These are phyloP conservation scores for Lipomyces japonicus DNA, from an alignment of 805 yeast genomes.

Conservation along the genomic window DNA sequence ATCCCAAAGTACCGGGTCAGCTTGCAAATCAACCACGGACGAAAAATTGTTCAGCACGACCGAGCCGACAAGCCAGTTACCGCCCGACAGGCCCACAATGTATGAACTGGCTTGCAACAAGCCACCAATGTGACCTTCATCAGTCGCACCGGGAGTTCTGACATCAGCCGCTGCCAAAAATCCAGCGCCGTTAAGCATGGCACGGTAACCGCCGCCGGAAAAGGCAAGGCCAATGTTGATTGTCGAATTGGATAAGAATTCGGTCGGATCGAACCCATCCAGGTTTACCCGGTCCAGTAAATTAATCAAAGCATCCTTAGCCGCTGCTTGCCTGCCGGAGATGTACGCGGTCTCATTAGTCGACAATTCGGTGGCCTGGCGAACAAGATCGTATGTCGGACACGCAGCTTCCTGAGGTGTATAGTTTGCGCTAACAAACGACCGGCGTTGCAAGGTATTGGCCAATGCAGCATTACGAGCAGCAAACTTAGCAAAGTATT, in stretches of 20 bases:
- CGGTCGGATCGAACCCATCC: slow-evolving; percentile 40
- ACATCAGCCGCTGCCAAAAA: slow-evolving; percentile 49
- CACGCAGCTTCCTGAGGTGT: neutral
- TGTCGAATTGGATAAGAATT: slow-evolving; percentile 25
- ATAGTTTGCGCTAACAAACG: neutral
- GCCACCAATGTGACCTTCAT: slow-evolving; percentile 46
- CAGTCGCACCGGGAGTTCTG: slow-evolving; percentile 41
- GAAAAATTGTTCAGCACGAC: slow-evolving; percentile 42
- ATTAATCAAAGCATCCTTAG: slow-evolving; percentile 36
- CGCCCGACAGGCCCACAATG: slow-evolving; percentile 67
- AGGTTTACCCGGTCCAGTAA: slow-evolving; percentile 47
- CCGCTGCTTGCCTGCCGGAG: slow-evolving; percentile 18
- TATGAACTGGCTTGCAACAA: slow-evolving; percentile 53
- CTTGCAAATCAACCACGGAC: slow-evolving; percentile 34
- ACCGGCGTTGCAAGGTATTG: no score
- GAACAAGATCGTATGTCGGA: slow-evolving; percentile 14
- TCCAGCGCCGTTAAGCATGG: slow-evolving; percentile 61
- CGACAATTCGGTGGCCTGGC: slow-evolving; percentile 11
- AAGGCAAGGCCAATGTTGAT: slow-evolving; percentile 47
- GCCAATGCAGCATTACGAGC: no score
- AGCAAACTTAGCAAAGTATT: neutral
- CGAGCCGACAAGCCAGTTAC: slow-evolving; percentile 64
- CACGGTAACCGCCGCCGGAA: slow-evolving; percentile 83
- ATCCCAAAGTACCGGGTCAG: slow-evolving; percentile 34
- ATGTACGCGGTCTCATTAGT: slow-evolving; percentile 30